Percentiles rank a stretch among this genome's conserved stretches.
Evolutionary conservation across 768 basidiomycete genomes (phyloP).

Genomic region (Peribolospora baueri): DNA sequence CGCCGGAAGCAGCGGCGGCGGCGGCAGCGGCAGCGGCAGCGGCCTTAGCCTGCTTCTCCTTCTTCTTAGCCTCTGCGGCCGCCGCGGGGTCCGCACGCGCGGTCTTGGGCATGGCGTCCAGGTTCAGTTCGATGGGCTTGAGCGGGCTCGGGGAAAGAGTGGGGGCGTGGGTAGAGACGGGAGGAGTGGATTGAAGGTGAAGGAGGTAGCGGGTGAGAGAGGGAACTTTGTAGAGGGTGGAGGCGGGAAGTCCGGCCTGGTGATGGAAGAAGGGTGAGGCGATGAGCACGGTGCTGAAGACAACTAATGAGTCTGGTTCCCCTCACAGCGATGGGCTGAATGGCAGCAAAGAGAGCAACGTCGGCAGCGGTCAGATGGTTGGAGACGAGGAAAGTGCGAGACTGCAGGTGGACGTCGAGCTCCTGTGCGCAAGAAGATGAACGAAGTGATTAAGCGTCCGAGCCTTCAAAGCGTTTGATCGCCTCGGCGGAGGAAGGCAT

Average conservation of each 20-base stretch:
- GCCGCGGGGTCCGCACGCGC: slow-evolving; percentile 33
- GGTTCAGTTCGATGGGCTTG: slow-evolving; percentile 40
- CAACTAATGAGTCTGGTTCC: slow-evolving; percentile 4
- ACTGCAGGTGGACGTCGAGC: slow-evolving; percentile 42
- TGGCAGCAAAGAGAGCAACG: slow-evolving; percentile 65
- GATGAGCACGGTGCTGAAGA: not conserved
- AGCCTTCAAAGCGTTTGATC: too few relatives aligned
- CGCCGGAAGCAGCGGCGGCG: slow-evolving; percentile 11
- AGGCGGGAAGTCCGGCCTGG: not conserved
- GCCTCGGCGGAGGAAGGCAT: not conserved
- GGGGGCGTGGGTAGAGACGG: slow-evolving; percentile 35
- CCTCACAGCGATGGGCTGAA: slow-evolving; percentile 57
- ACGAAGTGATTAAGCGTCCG: too few relatives aligned
- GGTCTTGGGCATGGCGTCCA: slow-evolving; percentile 45
- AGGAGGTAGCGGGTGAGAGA: slow-evolving; percentile 81
- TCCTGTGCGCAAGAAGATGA: slow-evolving; percentile 24
- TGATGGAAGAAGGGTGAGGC: not conserved
- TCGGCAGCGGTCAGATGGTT: slow-evolving; percentile 75
- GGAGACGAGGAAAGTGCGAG: slow-evolving; percentile 62
- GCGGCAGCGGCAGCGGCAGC: slow-evolving; percentile 29
- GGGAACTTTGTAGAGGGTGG: slow-evolving; percentile 21
- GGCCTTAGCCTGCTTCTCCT: slow-evolving; percentile 36
- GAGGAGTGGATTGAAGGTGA: slow-evolving; percentile 54
- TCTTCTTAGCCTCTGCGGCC: slow-evolving; percentile 34
- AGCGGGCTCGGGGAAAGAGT: slow-evolving; percentile 17